These are phyloP conservation scores for Globisporangium irregulare DNA, from an alignment of 352 stramenopile genomes.

Conservation along the genomic window DNA sequence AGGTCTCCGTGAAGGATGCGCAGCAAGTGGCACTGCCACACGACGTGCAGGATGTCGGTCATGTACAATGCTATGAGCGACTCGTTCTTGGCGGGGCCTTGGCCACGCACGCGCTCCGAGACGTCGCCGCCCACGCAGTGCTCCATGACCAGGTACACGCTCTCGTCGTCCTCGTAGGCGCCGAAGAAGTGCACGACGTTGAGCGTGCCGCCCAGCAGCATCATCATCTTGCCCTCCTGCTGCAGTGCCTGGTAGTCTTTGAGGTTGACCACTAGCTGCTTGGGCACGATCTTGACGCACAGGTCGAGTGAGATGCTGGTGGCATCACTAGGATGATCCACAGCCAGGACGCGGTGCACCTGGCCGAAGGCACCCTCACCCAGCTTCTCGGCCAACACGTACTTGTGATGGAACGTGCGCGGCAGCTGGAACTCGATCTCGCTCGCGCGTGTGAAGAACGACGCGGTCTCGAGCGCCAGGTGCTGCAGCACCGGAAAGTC, in stretches of 20 bases:
- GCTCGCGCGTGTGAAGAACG: conserved; percentile 53
- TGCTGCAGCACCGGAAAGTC: conserved; percentile 45
- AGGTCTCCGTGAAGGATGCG: conserved; percentile 70
- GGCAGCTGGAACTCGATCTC: conserved; percentile 71
- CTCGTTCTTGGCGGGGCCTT: conserved; percentile 22
- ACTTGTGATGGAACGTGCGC: conserved; percentile 51
- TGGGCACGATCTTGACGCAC: conserved; percentile 76
- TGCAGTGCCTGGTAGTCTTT: conserved; percentile 62
- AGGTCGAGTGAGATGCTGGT: conserved; percentile 39
- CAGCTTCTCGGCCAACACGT: conserved; percentile 48
- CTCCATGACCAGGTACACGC: conserved; percentile 81
- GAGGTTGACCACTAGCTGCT: conserved; percentile 54
- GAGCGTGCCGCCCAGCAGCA: conserved; percentile 67
- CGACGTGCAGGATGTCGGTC: conserved; percentile 74
- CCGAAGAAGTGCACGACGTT: conserved; percentile 85
- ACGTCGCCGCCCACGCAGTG: conserved; percentile 71
- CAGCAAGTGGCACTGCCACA: conserved; percentile 77
- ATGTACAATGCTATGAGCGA: conserved; percentile 58
- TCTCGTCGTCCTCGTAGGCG: conserved; percentile 69
- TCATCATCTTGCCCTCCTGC: conserved; percentile 76
- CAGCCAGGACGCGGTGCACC: conserved; percentile 53
- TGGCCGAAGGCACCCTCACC: conserved; percentile 70
- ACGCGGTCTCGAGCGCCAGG: conserved; percentile 48
- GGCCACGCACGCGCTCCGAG: conserved; percentile 30
- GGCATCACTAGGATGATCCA: conserved; percentile 9